Conservation (phyloP, 2,329 filamentous ascomycete genomes). For the Ascochyta viciae-villosae region DNA sequence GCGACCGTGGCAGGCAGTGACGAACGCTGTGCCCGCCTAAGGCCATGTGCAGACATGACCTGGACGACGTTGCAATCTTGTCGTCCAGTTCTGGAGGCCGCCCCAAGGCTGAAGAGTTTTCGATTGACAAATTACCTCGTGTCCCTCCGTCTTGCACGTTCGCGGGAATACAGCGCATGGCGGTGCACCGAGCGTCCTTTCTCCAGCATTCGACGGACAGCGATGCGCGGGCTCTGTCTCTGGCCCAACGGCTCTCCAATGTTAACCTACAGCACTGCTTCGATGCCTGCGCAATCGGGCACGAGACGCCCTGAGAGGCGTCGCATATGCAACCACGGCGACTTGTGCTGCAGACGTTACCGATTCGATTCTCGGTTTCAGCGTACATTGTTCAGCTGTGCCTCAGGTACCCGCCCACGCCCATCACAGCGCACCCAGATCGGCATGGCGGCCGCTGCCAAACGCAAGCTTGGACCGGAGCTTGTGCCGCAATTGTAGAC, state of each 20-base stretch:
- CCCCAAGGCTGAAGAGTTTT: constrained; percentile 24
- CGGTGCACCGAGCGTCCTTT: constrained; percentile 25
- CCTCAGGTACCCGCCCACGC: constrained; percentile 26
- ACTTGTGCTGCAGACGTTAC: constrained; percentile 17
- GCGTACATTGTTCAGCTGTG: constrained; percentile 26
- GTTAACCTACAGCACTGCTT: constrained; percentile 1
- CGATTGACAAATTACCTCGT: constrained; percentile 5
- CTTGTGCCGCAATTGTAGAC: constrained; percentile 23
- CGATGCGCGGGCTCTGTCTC: constrained; percentile 12
- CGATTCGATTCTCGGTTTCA: constrained; percentile 8
- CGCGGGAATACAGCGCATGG: constrained; percentile 35
- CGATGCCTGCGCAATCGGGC: constrained; percentile 23
- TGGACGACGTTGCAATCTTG: constrained; percentile 37
- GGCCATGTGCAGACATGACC: constrained; percentile 19
- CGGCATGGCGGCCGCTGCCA: constrained; percentile 36
- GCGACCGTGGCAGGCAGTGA: constrained; percentile 15
- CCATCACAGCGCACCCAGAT: constrained; percentile 21
- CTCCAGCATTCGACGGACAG: constrained; percentile 14
- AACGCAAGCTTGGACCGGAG: constrained; percentile 22
- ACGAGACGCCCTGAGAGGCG: constrained; percentile 3
- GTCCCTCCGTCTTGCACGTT: constrained; percentile 6
- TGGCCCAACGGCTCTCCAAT: constrained; percentile 17
- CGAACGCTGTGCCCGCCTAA: constrained; percentile 22
- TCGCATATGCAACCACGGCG: constrained; percentile 21
- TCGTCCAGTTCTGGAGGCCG: constrained; percentile 24